These are phyloP conservation scores for Rasamsonia emersonii DNA, from an alignment of 2,329 filamentous ascomycete genomes.

Conservation along the genomic window DNA sequence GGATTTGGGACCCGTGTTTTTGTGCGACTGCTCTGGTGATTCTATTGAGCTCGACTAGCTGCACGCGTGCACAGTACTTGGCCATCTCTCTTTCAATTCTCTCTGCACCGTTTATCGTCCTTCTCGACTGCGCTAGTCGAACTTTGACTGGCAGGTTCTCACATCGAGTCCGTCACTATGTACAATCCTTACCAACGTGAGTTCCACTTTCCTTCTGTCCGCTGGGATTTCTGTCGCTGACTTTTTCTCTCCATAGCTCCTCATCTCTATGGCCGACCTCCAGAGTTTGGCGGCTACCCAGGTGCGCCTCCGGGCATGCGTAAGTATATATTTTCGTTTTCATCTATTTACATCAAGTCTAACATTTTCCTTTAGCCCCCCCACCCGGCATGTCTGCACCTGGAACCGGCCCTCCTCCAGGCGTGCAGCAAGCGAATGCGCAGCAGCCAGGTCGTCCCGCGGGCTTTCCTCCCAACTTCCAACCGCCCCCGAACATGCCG, in stretches of 20 bases:
- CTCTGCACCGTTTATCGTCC: not conserved
- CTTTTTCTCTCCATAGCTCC: slow-evolving; percentile 19
- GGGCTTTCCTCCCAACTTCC: slow-evolving; percentile 73
- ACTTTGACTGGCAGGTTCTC: too few species aligned
- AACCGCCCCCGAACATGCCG: slow-evolving; percentile 82
- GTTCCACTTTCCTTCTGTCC: slow-evolving; percentile 6
- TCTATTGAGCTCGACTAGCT: not conserved
- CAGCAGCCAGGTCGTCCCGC: slow-evolving; percentile 72
- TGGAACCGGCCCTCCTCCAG: slow-evolving; percentile 69
- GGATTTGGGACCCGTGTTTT: too few species aligned
- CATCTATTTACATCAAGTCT: slow-evolving; percentile 11
- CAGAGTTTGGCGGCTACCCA: slow-evolving; percentile 64
- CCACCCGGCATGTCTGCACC: slow-evolving; percentile 73
- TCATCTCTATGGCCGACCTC: slow-evolving; percentile 62
- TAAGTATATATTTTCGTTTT: slow-evolving; percentile 36
- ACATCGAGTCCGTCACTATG: slow-evolving; percentile 24
- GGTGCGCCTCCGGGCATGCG: slow-evolving; percentile 75
- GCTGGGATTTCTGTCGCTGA: slow-evolving; percentile 6
- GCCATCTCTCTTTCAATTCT: too few species aligned
- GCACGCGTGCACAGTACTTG: not conserved
- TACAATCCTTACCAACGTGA: slow-evolving; percentile 38
- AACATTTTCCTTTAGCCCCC: slow-evolving; percentile 44
- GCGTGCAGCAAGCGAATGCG: slow-evolving; percentile 65
- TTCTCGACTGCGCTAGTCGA: not conserved
- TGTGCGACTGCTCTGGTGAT: too few species aligned